Evolutionary conservation across 208 protist genomes (phyloP).

Genomic region (Eutreptiella sp.): DNA sequence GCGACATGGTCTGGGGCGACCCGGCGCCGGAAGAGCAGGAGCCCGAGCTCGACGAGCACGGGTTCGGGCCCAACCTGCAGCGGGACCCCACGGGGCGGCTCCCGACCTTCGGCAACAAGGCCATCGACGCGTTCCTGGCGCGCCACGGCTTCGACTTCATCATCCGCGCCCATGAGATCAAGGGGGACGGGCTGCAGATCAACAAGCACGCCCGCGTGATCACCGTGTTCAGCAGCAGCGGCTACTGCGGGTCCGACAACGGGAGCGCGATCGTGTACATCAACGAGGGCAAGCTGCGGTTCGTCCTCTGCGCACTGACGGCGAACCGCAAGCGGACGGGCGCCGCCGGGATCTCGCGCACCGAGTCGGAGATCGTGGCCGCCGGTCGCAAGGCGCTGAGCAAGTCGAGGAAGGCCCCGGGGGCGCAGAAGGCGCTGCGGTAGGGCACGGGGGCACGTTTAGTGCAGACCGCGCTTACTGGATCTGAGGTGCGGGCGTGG

Average conservation of each 20-base stretch:
- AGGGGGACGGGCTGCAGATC: slow-evolving; percentile 8
- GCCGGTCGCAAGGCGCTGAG: too few species aligned
- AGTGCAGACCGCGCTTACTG: too few species aligned
- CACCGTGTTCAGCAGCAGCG: slow-evolving; percentile 26
- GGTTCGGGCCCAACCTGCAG: slow-evolving; percentile 21
- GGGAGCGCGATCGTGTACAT: slow-evolving; percentile 18
- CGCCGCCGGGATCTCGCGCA: too few species aligned
- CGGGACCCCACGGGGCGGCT: slow-evolving; percentile 10
- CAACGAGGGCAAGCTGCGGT: slow-evolving; percentile 17
- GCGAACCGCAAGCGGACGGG: too few species aligned
- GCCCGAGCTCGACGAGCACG: slow-evolving; percentile 9
- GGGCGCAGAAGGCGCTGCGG: too few species aligned
- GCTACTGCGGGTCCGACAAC: slow-evolving; percentile 26
- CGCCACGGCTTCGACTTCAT: slow-evolving; percentile 29
- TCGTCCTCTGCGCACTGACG: too few species aligned
- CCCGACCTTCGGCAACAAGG: slow-evolving; percentile 15
- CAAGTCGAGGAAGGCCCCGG: too few species aligned
- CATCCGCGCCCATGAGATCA: slow-evolving; percentile 20
- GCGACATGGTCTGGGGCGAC: slow-evolving; percentile 18
- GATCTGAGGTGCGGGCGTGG: too few species aligned
- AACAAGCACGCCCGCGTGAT: slow-evolving; percentile 10
- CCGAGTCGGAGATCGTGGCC: too few species aligned
- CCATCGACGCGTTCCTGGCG: slow-evolving; percentile 19
- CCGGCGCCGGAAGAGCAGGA: slow-evolving; percentile 4
- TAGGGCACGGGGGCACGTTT: too few species aligned